A percentile compares a stretch with the other conserved stretches of the same genome.
phyloP scores from a whole-genome alignment of 1,284 basidiomycete species.

The Heliocybe sulcata region DNA sequence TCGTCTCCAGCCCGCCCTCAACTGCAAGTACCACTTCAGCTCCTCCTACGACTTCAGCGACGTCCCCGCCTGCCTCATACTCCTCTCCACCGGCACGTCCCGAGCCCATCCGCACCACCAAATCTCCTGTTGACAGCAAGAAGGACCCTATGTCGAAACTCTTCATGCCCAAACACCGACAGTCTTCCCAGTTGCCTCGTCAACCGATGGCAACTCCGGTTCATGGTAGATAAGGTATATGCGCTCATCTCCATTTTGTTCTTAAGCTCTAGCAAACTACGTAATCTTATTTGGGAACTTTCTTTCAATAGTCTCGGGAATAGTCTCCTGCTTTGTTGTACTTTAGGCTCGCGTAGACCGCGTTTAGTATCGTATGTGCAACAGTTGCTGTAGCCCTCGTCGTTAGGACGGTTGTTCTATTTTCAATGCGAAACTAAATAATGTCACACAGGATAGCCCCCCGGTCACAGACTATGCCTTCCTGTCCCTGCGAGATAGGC shows the following conservation, averaged over 20 bases:
- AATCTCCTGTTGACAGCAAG: conserved; percentile 33
- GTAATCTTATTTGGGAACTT: not conserved
- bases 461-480: too few relatives aligned
- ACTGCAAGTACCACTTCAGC: conserved; percentile 4
- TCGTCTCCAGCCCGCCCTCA: not conserved
- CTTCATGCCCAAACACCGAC: conserved; percentile 70
- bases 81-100: conserved; percentile 5
- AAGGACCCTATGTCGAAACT: conserved; percentile 59
- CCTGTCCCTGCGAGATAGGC: too few relatives aligned
- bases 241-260: not conserved
- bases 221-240: conserved; percentile 7
- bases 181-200: conserved; percentile 50
- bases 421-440: too few relatives aligned
- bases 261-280: not conserved
- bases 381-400: not conserved
- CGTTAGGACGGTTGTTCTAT: too few relatives aligned
- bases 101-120: conserved; percentile 10
- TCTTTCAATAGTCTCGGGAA: not conserved
- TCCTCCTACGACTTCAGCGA: conserved; percentile 11
- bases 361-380: not conserved
- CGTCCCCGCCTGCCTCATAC: conserved; percentile 4
- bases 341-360: not conserved
- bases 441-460: too few relatives aligned
- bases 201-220: conserved; percentile 13
- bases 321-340: not conserved